A percentile compares a stretch with the other conserved stretches of the same genome.
Conservation (phyloP, 306 rosid species). For the Quercus gilva region DNA sequence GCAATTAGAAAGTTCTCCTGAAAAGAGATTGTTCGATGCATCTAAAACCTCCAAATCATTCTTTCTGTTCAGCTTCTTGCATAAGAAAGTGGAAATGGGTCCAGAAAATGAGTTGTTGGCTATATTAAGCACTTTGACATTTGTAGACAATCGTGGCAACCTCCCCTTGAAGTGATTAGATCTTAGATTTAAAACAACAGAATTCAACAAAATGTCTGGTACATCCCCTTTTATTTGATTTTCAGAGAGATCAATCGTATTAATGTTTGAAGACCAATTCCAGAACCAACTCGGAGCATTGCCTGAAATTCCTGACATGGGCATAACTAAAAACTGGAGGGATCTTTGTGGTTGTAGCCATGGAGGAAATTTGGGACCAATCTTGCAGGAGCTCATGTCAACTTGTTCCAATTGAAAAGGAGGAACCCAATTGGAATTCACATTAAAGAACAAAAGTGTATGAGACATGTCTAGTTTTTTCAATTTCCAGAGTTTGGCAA, state of each 20-base stretch:
- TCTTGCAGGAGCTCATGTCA: not conserved
- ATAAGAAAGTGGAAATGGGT: too few species aligned
- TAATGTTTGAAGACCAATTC: not conserved
- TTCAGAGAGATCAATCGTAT: not conserved
- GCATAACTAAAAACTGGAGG: not conserved
- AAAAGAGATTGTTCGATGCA: slow-evolving; percentile 11
- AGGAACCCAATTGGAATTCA: slow-evolving; percentile 15
- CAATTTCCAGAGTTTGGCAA: slow-evolving; percentile 1
- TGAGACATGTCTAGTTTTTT: not conserved
- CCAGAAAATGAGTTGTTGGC: too few species aligned
- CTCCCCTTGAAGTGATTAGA: not conserved
- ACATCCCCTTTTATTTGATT: slow-evolving; percentile 7
- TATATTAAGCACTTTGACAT: too few species aligned
- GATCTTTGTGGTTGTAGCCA: slow-evolving; percentile 14
- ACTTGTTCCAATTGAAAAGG: not conserved
- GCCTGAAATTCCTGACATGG: slow-evolving; percentile 6
- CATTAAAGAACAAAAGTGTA: not conserved
- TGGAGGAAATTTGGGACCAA: slow-evolving; percentile 9
- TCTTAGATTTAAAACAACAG: too few species aligned
- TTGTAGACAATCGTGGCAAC: too few species aligned
- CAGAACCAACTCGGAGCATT: slow-evolving; percentile 13
- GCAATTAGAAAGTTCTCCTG: slow-evolving; percentile 24
- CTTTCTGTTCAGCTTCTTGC: too few species aligned
- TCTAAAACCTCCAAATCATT: not conserved
- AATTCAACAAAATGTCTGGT: not conserved